phyloP scores from a whole-genome alignment of 1,139 yeast species.

The Diutina pseudorugosa region DNA sequence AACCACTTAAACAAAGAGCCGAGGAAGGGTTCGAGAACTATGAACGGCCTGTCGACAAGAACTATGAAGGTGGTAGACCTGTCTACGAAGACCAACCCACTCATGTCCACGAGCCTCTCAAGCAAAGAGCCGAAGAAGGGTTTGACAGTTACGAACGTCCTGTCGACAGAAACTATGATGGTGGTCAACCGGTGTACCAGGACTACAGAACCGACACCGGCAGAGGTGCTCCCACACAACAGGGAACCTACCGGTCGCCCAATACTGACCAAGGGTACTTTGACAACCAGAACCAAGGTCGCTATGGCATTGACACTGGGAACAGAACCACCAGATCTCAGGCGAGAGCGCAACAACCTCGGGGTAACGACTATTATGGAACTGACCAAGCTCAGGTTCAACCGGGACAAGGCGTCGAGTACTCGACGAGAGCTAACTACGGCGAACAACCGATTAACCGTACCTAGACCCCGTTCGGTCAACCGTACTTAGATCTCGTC shows the following conservation, averaged over 20 bases:
- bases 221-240: background rate
- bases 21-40: too few species aligned
- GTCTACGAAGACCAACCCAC: too few species aligned
- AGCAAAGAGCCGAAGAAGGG: background rate
- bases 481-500: too few species aligned
- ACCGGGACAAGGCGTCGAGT: background rate
- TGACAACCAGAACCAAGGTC: background rate
- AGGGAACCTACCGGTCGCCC: background rate
- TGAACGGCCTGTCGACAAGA: too few species aligned
- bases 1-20: too few species aligned
- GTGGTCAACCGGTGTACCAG: background rate
- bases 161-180: background rate
- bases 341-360: background rate
- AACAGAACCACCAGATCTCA: background rate
- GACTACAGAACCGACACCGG: background rate
- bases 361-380: background rate
- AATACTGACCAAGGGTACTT: background rate
- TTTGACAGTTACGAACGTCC: background rate
- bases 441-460: background rate
- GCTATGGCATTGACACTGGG: background rate
- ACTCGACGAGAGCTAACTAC: background rate
- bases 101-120: background rate
- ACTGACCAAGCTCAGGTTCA: background rate
- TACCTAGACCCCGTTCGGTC: background rate
- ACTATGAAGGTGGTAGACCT: too few species aligned